phyloP scores from a whole-genome alignment of 2,329 filamentous ascomycete genomes.

The Cladosporium velox region DNA sequence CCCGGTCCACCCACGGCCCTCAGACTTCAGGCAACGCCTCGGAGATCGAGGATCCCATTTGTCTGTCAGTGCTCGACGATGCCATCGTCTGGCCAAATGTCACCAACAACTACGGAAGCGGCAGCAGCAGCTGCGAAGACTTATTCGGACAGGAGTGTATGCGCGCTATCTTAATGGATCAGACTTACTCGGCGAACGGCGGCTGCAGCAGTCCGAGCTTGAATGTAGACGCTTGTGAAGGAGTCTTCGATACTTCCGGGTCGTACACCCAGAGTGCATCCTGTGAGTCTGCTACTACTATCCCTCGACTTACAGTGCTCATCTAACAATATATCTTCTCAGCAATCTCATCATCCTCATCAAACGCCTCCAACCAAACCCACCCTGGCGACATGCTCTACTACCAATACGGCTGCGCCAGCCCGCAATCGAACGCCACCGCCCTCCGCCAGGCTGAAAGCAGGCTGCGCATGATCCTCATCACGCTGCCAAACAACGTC shows the following conservation, averaged over 20 bases:
- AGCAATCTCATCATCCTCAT: not conserved
- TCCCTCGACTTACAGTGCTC: not conserved
- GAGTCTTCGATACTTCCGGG: not conserved
- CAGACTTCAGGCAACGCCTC: not conserved
- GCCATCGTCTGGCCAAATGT: not conserved
- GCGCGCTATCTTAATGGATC: not conserved
- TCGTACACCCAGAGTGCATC: not conserved
- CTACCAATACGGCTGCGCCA: not conserved
- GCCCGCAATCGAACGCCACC: not conserved
- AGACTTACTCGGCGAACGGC: not conserved
- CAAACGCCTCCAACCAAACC: not conserved
- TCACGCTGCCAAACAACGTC: not conserved
- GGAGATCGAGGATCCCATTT: not conserved
- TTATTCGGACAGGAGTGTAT: not conserved
- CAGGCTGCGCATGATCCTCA: not conserved
- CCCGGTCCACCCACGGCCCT: not conserved
- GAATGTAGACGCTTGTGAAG: not conserved
- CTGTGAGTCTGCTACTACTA: not conserved
- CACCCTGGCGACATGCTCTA: not conserved
- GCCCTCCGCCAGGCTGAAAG: not conserved
- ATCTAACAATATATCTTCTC: not conserved
- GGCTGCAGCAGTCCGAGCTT: not conserved
- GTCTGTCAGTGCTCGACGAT: not conserved
- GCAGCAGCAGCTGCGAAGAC: not conserved
- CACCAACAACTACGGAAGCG: not conserved